phyloP scores from a whole-genome alignment of 2,329 filamentous ascomycete species.

The Podosphaera fusca region DNA sequence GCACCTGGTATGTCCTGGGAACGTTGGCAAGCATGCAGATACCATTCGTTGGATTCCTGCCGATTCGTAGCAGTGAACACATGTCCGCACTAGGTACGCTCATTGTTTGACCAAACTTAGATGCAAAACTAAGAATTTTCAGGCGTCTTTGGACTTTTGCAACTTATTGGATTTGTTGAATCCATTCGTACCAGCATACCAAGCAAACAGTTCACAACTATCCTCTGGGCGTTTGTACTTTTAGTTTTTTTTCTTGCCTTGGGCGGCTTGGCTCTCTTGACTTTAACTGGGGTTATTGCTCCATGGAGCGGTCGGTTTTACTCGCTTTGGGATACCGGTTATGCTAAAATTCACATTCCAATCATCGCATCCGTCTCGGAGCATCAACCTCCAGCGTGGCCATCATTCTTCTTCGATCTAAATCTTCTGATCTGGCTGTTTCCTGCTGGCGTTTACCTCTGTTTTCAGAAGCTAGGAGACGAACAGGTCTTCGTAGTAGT shows the following conservation, averaged over 20 bases:
- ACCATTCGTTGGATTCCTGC: conserved; percentile 92
- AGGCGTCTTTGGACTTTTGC: conserved; percentile 90
- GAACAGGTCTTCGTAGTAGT: conserved; percentile 97
- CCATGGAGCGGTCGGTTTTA: conserved; percentile 98
- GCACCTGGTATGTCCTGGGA: conserved; percentile 90
- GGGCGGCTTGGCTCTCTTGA: conserved; percentile 60
- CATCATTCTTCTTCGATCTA: conserved; percentile 96
- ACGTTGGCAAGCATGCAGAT: conserved; percentile 98
- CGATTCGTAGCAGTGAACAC: conserved; percentile 91
- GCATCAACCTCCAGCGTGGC: conserved; percentile 97
- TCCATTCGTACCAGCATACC: conserved; percentile 75
- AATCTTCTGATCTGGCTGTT: conserved; percentile 98
- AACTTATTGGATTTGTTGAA: conserved; percentile 79
- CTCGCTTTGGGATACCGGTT: conserved; percentile 95
- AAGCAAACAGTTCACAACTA: conserved; percentile 80
- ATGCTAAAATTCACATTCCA: conserved; percentile 97
- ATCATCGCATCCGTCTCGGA: conserved; percentile 99
- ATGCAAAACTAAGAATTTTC: conserved; percentile 5
- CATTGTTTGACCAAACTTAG: neutral
- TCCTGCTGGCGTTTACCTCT: conserved; percentile 93
- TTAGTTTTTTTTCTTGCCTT: conserved; percentile 52
- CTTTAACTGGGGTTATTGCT: conserved; percentile 73
- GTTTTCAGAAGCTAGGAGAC: conserved; percentile 80
- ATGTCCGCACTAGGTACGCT: conserved; percentile 78
- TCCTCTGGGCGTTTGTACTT: conserved; percentile 56